Base-by-base conservation (phyloP, 2,329 filamentous ascomycete species). In the Teratosphaeriaceae sp. region DNA sequence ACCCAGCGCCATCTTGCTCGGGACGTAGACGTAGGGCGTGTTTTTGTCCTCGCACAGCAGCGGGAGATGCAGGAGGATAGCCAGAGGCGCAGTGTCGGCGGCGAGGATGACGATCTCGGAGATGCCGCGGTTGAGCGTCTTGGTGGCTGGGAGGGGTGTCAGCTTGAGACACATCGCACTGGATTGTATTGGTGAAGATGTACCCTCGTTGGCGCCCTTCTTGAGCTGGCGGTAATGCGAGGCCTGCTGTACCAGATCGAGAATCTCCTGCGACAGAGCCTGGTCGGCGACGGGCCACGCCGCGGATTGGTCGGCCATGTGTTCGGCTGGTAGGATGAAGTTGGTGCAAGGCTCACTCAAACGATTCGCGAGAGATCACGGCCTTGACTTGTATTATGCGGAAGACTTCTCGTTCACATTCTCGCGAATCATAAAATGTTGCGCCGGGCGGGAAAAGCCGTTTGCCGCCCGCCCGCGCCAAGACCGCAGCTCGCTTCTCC, bases 41-140 rank as follows among this genome's bases (percentile, higher is more conserved):
- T 83, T 82, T 73, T 82, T 80, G 60, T 76, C 71, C 69, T 96
- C 89, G 65, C 82, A 83, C 40, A 96, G 80, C 20, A 96, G 82
- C 22, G 90, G 90, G 33, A 96, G 74, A 69, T 94, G 88, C 47
- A 95, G 78, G 38, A 94, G 75, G 41, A 96, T 96, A 40, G 88
- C 85, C 40, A 96, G 76, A 31, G 89, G 89, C 45, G 79, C 78
- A 57, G 88, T 92, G 65, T 97, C 90, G 51, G 87, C 88, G 37
- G 88, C 88, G 42, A 96, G 80, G 56, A 97, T 78, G 61, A 95
- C 82, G 52, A 97, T 74, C 71, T 97, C 90, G 55, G 81, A 81
- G 50, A 90, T 88, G 70, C 90, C 89, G 56, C 90, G 84, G 74
- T 92, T 94, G 39, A 95, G 76, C 1, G 87, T 85, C 76, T 94